Evolutionary conservation across 768 basidiomycete genomes (phyloP).

Genomic region (Rhizopogon salebrosus): DNA sequence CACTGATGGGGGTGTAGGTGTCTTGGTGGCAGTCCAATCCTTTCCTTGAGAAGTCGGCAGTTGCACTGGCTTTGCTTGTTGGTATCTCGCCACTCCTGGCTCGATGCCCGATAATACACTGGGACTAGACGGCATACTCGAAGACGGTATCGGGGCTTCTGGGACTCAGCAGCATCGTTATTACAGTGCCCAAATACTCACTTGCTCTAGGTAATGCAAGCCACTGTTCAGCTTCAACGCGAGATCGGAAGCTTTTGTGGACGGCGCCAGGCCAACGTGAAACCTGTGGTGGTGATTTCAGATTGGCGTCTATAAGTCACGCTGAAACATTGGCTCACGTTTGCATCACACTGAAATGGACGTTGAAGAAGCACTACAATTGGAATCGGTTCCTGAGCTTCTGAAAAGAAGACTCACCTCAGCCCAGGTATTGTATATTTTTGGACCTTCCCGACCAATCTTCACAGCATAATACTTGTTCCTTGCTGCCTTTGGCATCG

Average conservation of each 20-base stretch:
- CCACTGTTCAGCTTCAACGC: conserved; percentile 47
- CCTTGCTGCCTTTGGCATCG: conserved; percentile 25
- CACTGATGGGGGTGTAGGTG: conserved; percentile 1
- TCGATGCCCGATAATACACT: neutral
- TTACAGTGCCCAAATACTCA: conserved; percentile 6
- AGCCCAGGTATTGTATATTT: conserved; percentile 55
- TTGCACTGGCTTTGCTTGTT: neutral
- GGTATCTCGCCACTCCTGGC: neutral
- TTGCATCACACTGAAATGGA: conserved; percentile 38
- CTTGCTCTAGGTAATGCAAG: conserved; percentile 18
- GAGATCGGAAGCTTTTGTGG: conserved; percentile 47
- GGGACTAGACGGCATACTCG: neutral
- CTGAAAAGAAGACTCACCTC: conserved; percentile 36
- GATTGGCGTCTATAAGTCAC: neutral
- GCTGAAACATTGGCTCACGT: conserved; percentile 25
- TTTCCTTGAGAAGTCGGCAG: neutral
- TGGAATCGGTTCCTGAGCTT: neutral
- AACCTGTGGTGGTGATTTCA: conserved; percentile 32
- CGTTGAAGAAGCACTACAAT: neutral
- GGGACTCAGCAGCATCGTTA: neutral
- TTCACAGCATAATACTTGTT: conserved; percentile 60
- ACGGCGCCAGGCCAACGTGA: conserved; percentile 46
- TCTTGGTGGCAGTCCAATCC: neutral
- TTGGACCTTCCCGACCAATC: conserved; percentile 51
- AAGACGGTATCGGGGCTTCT: neutral